These are phyloP conservation scores for Globisporangium middletonii DNA, from an alignment of 352 stramenopile genomes.

Conservation along the genomic window DNA sequence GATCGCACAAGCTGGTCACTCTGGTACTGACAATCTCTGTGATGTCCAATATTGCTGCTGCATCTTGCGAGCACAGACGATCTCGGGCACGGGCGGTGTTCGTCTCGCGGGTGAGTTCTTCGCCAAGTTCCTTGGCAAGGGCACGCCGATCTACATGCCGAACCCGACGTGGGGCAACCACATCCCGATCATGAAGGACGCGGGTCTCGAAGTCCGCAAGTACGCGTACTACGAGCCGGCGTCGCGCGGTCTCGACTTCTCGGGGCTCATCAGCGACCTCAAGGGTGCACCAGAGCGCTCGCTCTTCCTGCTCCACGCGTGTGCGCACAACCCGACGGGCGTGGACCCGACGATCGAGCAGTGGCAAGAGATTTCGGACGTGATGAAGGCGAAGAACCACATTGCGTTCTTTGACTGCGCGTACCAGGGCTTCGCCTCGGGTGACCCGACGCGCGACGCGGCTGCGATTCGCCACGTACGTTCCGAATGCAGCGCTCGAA, in stretches of 20 bases:
- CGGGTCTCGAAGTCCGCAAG: conserved; percentile 68
- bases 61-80: conserved; percentile 57
- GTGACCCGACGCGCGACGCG: conserved; percentile 95
- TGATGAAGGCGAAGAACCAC: conserved; percentile 95
- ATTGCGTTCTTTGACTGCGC: conserved; percentile 99
- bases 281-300: conserved; percentile 90
- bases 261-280: conserved; percentile 94
- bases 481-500: not conserved
- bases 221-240: conserved; percentile 86
- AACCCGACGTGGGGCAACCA: conserved; percentile 99
- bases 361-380: conserved; percentile 96
- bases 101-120: conserved; percentile 96
- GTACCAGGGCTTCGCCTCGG: conserved; percentile 98
- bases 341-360: conserved; percentile 97
- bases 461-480: conserved; percentile 88
- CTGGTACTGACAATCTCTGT: not conserved
- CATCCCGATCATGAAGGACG: conserved; percentile 91
- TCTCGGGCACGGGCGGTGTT: conserved; percentile 97
- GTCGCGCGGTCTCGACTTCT: conserved; percentile 90
- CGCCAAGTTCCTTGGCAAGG: conserved; percentile 80
- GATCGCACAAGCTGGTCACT: not conserved
- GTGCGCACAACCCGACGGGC: conserved; percentile 98
- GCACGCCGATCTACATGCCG: conserved; percentile 94
- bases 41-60: not conserved
- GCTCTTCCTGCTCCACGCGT: conserved; percentile 98